A percentile compares a stretch with the other conserved stretches of the same genome.
Conservation (phyloP, 192 early-diverging fungal genomes). For the Cetraspora pellucida region DNA sequence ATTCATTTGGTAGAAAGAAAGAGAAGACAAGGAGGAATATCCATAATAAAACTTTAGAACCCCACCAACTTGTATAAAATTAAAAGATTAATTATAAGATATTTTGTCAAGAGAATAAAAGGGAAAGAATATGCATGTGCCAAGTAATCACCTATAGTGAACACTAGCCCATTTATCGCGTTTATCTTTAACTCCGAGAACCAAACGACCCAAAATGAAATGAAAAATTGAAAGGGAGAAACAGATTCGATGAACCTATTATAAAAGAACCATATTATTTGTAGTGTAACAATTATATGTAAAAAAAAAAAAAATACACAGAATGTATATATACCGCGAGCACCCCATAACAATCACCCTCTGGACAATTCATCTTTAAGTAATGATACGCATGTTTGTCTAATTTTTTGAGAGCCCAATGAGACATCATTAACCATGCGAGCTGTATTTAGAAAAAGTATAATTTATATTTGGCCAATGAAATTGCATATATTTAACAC, state of each 20-base stretch:
- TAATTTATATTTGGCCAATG: background rate
- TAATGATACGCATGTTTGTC: constrained; percentile 82
- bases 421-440: constrained; percentile 86
- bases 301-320: constrained; percentile 56
- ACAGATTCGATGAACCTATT: constrained; percentile 83
- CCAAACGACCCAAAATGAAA: constrained; percentile 57
- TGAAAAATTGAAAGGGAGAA: constrained; percentile 81
- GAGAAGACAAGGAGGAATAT: constrained; percentile 68
- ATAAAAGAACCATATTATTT: constrained; percentile 33
- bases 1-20: constrained; percentile 93
- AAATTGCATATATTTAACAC: constrained; percentile 10
- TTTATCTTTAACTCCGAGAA: constrained; percentile 74
- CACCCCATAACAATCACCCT: constrained; percentile 85
- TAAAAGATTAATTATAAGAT: background rate
- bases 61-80: constrained; percentile 60
- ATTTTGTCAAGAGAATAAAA: no score
- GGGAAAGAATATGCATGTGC: no score
- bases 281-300: no score
- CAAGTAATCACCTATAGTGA: constrained; percentile 79
- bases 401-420: constrained; percentile 87
- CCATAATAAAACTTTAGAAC: constrained; percentile 72
- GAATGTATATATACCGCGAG: constrained; percentile 62
- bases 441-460: constrained; percentile 42
- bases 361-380: constrained; percentile 82
- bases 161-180: constrained; percentile 76